Base-by-base conservation (phyloP, 2,329 filamentous ascomycete genomes). In the Berkeleyomyces rouxiae region DNA sequence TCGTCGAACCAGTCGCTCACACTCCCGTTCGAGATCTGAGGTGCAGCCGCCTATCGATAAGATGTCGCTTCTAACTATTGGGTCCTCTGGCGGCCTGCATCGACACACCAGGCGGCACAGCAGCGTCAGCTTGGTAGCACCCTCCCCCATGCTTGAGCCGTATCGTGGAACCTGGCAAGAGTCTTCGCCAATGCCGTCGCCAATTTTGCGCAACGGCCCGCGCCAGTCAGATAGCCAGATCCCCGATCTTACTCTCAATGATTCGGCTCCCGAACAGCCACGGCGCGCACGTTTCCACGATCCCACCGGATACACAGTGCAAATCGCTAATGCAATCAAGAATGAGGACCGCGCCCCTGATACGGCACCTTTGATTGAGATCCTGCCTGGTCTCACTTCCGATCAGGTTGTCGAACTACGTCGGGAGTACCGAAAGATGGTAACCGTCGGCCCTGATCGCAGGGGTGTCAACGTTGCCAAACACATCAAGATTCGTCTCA, bases 131-230 rank as follows among this genome's bases (percentile, higher is more conserved):
- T 33, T 64, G n/a, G 71, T 71, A 23, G 89, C 90, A 0, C 83
- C 83, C 0, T 96, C 90, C 66, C 93, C 92, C 0, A 78, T 97
- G 59, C 82, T 96, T 1, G 92, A 97, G 74, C 86, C 93, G 0
- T 97, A 97, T 73, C 87, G 86, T 66, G 92, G 92, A 46, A 96
- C 91, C 0, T 97, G 95, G 69, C 92, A 97, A 73, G 89, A 88
- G 64, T 88, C 95, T 68, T 96, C 91, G 0, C 91, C 92, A 0
- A 96, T 96, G 89, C 91, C 91, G 0, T 90, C 90, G 0, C 89
- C 91, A 0, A 76, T 91, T 33, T 37, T 65, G 7, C 58, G 63
- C 47, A 63, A 63, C 42, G 74, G 76, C 0, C 70, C 76, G 16
- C 60, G 63, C 31, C 63, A 64, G 57, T 57, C 39, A 2, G 63